A percentile compares a stretch with the other conserved stretches of the same genome.
phyloP scores from a whole-genome alignment of 345 rosid species.

The Aethionema arabicum region DNA sequence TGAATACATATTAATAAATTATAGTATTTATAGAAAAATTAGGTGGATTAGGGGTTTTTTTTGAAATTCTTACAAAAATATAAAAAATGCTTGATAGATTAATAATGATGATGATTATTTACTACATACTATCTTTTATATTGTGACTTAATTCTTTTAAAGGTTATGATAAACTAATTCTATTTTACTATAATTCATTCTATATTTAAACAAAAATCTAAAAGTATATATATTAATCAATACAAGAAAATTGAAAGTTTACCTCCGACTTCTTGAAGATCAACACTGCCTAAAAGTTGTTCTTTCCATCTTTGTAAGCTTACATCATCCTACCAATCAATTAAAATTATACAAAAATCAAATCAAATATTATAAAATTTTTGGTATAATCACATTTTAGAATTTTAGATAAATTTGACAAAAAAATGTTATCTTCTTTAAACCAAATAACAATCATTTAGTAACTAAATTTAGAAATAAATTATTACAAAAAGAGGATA shows the following conservation, averaged over 20 bases:
- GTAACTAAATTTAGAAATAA: background rate
- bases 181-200: conserved; percentile 2
- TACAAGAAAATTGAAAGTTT: conserved; percentile 6
- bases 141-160: background rate
- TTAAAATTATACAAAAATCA: background rate
- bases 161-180: background rate
- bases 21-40: too few relatives aligned
- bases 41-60: too few relatives aligned
- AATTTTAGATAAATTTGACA: too few relatives aligned
- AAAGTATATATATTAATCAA: background rate
- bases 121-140: background rate
- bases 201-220: background rate
- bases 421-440: too few relatives aligned
- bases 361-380: background rate
- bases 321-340: conserved; percentile 58
- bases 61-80: too few relatives aligned
- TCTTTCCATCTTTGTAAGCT: conserved; percentile 85
- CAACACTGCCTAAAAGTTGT: conserved; percentile 67
- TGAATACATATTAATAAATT: too few relatives aligned
- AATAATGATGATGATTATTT: too few relatives aligned
- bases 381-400: too few relatives aligned
- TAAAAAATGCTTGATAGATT: too few relatives aligned
- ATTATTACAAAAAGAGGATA: background rate
- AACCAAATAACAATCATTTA: background rate
- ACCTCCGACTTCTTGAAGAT: conserved; percentile 39